Conservation (phyloP, 441 rosid species). For the Pelargonium myrrhifolium region DNA sequence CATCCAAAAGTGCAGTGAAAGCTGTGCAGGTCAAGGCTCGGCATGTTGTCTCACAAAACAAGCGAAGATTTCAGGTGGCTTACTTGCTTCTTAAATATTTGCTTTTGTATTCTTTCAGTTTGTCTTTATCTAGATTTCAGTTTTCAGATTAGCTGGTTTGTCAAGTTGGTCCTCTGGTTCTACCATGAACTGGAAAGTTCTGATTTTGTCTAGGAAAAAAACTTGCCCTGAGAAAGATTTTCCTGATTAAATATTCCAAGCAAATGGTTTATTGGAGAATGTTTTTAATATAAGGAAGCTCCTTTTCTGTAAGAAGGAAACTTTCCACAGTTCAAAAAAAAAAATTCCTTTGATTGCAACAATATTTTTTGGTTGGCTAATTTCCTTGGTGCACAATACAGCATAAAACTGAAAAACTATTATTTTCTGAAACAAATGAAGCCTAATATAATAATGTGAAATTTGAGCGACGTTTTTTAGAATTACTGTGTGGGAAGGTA, state of each 20-base stretch:
- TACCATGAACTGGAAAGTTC: background rate
- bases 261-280: background rate
- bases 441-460: background rate
- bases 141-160: background rate
- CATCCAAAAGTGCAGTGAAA: conserved; percentile 91
- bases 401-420: background rate
- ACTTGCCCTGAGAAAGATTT: background rate
- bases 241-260: background rate
- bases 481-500: background rate
- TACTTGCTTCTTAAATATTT: background rate
- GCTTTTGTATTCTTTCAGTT: background rate
- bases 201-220: background rate
- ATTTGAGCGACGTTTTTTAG: background rate
- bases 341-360: no score
- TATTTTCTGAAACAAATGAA: background rate
- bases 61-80: conserved; percentile 87
- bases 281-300: no score
- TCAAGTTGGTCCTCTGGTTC: background rate
- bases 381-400: no score
- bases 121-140: background rate
- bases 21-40: conserved; percentile 98
- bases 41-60: conserved; percentile 94
- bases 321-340: no score
- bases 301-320: no score
- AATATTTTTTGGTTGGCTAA: background rate